Evolutionary conservation across 768 basidiomycete species (phyloP), one percentile per base, ranked within the genome.

Genomic region (Terana coerulea): DNA sequence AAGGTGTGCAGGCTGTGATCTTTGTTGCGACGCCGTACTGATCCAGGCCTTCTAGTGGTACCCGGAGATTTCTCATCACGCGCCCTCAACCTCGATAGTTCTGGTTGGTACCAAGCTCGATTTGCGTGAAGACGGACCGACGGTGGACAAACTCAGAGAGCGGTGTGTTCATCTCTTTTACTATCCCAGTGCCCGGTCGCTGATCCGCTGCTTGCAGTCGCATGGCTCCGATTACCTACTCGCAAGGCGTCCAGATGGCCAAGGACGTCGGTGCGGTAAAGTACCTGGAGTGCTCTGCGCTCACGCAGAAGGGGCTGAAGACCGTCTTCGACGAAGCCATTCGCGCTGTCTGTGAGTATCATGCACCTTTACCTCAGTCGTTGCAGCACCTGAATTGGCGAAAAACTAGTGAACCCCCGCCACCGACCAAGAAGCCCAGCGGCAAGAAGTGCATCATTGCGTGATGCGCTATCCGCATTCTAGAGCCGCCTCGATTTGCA

Each of bases 241-340:
- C 83, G 36, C 90, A 94, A 69, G 97, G 94, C 49, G 84, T 91
- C 40, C 77, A 84, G 40, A 94, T 97, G 85, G 83, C 84, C 53
- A 87, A 88, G 66, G 97, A 98, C 62, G 93, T 99, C 58, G 88
- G 86, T 22, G 97, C 95, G 29, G 91, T 98, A 59, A 95, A 95
- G 71, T 97, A 97, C 64, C 74, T 97, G 52, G 94, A 97, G 69
- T 97, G 94, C 69, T 95, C 93, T 25, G 93, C 95, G 29, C 74
- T 95, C 64, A 98, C 95, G 41, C 97, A 98, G 77, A 97, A 98
- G 72, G 95, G 95, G 14, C 75, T 99, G 66, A 99, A 99, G 82
- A 95, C 88, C 52, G 97, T 99, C 37, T 99, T 99, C 67, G 97
- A 98, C 68, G 97, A 98, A 71, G 97, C 97, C 36, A 98, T 99